Evolutionary conservation across 1,284 basidiomycete genomes (phyloP).

Genomic region (Cryptococcus maquisensis): DNA sequence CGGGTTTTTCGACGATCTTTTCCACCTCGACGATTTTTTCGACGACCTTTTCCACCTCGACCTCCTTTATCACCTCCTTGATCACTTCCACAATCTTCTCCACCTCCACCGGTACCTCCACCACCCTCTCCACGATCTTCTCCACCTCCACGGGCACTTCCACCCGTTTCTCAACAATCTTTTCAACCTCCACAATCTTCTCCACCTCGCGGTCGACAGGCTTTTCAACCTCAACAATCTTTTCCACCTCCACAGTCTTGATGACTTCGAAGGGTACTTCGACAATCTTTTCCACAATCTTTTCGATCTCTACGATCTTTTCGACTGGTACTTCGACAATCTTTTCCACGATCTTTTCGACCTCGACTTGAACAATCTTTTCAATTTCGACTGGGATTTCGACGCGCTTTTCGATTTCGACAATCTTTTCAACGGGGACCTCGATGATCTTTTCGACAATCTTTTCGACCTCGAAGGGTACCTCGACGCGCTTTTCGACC

Average conservation of each 20-base stretch:
- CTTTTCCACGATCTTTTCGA: conserved; percentile 45
- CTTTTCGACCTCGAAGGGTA: conserved; percentile 35
- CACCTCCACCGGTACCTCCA: conserved; percentile 29
- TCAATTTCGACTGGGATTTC: conserved; percentile 37
- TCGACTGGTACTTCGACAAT: conserved; percentile 37
- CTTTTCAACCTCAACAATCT: conserved; percentile 43
- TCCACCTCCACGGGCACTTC: conserved; percentile 23
- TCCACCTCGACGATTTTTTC: conserved; percentile 34
- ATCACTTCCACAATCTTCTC: conserved; percentile 34
- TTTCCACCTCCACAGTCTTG: conserved; percentile 39
- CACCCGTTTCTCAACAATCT: conserved; percentile 27
- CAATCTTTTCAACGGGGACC: conserved; percentile 24
- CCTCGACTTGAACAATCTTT: conserved; percentile 36
- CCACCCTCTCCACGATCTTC: conserved; percentile 34
- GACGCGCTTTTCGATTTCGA: conserved; percentile 29
- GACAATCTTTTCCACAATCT: conserved; percentile 28
- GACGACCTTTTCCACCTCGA: conserved; percentile 38
- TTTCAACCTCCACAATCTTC: conserved; percentile 28
- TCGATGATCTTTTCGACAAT: conserved; percentile 42
- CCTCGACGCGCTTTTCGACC: conserved; percentile 36
- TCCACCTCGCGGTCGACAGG: conserved; percentile 28
- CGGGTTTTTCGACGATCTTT: conserved; percentile 37
- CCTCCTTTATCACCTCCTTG: conserved; percentile 28
- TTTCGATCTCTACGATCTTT: conserved; percentile 42
- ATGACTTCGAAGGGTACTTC: conserved; percentile 30